Conservation (phyloP, 2,329 filamentous ascomycete genomes). For the Atkinsonella hypoxylon region DNA sequence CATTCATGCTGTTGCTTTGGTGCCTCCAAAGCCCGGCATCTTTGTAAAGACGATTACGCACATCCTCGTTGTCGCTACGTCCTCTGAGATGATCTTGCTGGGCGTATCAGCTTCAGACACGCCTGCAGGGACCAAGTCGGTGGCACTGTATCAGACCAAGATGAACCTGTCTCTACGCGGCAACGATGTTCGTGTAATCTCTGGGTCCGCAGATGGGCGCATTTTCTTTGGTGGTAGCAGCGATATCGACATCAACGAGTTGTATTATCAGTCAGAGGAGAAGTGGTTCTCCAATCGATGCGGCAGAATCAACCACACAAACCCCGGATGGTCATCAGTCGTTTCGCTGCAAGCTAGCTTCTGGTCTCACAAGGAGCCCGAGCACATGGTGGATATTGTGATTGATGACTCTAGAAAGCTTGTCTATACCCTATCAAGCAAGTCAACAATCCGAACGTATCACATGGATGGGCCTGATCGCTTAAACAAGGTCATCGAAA, state of each 20-base stretch:
- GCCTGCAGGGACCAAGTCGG: constrained; percentile 56
- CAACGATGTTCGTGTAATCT: constrained; percentile 64
- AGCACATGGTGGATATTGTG: constrained; percentile 65
- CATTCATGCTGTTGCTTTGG: constrained; percentile 83
- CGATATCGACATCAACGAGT: constrained; percentile 82
- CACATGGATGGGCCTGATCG: constrained; percentile 60
- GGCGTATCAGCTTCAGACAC: constrained; percentile 61
- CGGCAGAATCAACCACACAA: constrained; percentile 80
- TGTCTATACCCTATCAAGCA: constrained; percentile 81
- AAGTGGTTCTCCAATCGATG: constrained; percentile 89
- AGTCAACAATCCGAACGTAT: constrained; percentile 83
- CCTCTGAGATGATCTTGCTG: constrained; percentile 73
- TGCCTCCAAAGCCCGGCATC: constrained; percentile 73
- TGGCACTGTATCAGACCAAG: constrained; percentile 77
- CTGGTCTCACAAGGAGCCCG: constrained; percentile 39
- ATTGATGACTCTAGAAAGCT: constrained; percentile 82
- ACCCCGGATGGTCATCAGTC: constrained; percentile 56
- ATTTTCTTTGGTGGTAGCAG: constrained; percentile 81
- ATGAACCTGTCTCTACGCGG: constrained; percentile 72
- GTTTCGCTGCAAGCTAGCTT: constrained; percentile 39
- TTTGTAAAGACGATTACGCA: constrained; percentile 81
- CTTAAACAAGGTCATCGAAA: constrained; percentile 53
- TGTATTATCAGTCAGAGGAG: constrained; percentile 95
- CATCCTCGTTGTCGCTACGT: constrained; percentile 80
- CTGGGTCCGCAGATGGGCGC: constrained; percentile 71